These are phyloP conservation scores for Aspergillus sp. DNA, from an alignment of 2,329 filamentous ascomycete genomes.

Conservation along the genomic window DNA sequence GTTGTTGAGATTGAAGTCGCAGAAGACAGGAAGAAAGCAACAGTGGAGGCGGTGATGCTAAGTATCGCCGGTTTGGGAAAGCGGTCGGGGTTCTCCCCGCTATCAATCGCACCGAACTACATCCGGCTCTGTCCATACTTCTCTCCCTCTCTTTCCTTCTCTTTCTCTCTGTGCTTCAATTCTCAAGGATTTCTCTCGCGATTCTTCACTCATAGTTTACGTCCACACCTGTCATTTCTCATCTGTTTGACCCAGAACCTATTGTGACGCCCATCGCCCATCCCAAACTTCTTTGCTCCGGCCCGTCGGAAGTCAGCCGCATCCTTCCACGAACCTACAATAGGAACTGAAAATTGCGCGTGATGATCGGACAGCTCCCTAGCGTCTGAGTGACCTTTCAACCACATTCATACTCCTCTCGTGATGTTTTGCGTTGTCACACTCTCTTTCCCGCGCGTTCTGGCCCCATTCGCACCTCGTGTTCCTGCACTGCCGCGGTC, in stretches of 20 bases:
- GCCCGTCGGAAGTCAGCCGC: slow-evolving; percentile 1
- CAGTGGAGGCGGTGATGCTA: slow-evolving; percentile 9
- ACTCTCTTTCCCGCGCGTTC: slow-evolving; percentile 3
- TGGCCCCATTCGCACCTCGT: slow-evolving; percentile 7
- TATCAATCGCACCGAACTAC: background rate
- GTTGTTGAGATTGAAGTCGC: slow-evolving; percentile 2
- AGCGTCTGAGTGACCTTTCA: slow-evolving; percentile 6
- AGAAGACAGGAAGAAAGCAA: slow-evolving; percentile 1
- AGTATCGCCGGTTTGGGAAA: slow-evolving; percentile 11
- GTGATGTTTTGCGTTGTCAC: slow-evolving; percentile 13
- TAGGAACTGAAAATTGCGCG: slow-evolving; percentile 8
- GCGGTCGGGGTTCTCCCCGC: slow-evolving; percentile 13
- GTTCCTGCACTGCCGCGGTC: background rate
- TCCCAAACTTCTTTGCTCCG: background rate
- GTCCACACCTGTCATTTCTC: background rate
- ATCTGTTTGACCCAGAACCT: background rate
- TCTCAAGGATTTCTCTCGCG: background rate
- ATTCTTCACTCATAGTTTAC: too few species aligned
- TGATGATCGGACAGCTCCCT: slow-evolving; percentile 9
- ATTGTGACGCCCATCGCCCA: too few species aligned
- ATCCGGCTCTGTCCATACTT: background rate
- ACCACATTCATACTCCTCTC: slow-evolving; percentile 4
- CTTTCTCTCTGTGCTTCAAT: background rate
- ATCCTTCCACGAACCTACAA: background rate
- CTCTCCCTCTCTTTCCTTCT: background rate